phyloP scores from a whole-genome alignment of 495 filamentous ascomycete genomes.

The Neurospora cerealis region DNA sequence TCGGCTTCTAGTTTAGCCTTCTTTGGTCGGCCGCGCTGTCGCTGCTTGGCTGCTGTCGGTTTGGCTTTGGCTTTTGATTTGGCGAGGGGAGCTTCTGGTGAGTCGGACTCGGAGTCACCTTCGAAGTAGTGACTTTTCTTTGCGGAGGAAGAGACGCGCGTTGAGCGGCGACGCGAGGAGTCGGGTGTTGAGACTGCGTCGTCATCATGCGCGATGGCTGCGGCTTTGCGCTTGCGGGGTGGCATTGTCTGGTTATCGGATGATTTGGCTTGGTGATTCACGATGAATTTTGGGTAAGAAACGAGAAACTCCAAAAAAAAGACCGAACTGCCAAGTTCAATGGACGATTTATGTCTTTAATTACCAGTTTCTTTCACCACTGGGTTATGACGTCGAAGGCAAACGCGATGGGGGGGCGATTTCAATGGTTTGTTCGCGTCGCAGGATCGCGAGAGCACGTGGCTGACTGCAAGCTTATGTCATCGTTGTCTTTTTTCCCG shows the following conservation, averaged over 20 bases:
- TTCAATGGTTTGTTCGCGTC: neutral
- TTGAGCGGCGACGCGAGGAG: neutral
- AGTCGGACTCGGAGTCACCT: neutral
- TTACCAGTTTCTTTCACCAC: neutral
- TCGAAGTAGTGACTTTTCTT: neutral
- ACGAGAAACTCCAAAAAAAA: neutral
- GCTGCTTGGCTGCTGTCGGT: neutral
- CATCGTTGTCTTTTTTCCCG: neutral
- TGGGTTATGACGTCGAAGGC: neutral
- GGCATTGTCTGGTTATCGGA: neutral
- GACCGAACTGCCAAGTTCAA: neutral
- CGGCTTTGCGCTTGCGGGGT: slow-evolving; percentile 11
- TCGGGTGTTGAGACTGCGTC: neutral
- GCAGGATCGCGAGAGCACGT: slow-evolving; percentile 8
- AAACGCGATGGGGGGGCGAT: neutral
- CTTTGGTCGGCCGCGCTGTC: neutral
- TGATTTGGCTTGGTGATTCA: neutral
- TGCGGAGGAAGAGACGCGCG: neutral
- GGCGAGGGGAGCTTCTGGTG: neutral
- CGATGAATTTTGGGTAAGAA: neutral
- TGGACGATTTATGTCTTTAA: neutral
- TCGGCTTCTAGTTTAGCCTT: neutral
- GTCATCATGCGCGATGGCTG: neutral
- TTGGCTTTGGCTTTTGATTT: slow-evolving; percentile 10
- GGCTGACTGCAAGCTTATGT: slow-evolving; percentile 1